phyloP scores from a whole-genome alignment of 129 eudicot species.

The Helichrysum umbraculigerum region DNA sequence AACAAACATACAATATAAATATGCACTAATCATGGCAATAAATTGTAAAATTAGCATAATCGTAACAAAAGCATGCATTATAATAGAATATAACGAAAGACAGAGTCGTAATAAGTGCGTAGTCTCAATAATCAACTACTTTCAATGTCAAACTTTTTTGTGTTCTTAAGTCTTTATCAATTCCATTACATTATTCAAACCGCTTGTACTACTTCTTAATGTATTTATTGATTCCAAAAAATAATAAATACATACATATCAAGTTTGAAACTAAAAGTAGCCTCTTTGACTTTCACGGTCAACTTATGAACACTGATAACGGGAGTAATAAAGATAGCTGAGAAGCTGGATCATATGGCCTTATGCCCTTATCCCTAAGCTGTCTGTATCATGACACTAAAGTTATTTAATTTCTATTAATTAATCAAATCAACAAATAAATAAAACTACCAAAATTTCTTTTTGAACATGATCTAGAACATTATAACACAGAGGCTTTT shows the following conservation, averaged over 20 bases:
- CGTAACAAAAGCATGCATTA: too few relatives aligned
- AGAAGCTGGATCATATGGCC: conserved; percentile 11
- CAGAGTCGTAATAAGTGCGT: too few relatives aligned
- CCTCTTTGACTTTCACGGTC: conserved; percentile 4
- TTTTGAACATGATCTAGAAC: conserved; percentile 19
- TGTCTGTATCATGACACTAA: neutral
- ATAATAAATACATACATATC: conserved; percentile 11
- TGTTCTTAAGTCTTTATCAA: neutral
- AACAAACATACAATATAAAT: too few relatives aligned
- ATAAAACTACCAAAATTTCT: neutral
- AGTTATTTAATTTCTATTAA: neutral
- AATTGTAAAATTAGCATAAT: too few relatives aligned
- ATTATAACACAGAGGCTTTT: neutral
- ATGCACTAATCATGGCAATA: too few relatives aligned
- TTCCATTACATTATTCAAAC: neutral
- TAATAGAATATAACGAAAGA: too few relatives aligned
- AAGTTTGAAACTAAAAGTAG: neutral
- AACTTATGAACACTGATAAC: conserved; percentile 3
- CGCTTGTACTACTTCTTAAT: neutral
- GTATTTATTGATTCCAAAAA: neutral
- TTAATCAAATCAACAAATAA: neutral
- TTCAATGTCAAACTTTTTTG: neutral
- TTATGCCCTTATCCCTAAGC: conserved; percentile 9
- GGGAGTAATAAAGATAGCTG: neutral
- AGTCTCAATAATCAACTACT: too few relatives aligned